Evolutionary conservation across 352 stramenopile genomes (phyloP), one percentile per base, ranked within the genome.

Genomic region (Phytophthora brassicae): DNA sequence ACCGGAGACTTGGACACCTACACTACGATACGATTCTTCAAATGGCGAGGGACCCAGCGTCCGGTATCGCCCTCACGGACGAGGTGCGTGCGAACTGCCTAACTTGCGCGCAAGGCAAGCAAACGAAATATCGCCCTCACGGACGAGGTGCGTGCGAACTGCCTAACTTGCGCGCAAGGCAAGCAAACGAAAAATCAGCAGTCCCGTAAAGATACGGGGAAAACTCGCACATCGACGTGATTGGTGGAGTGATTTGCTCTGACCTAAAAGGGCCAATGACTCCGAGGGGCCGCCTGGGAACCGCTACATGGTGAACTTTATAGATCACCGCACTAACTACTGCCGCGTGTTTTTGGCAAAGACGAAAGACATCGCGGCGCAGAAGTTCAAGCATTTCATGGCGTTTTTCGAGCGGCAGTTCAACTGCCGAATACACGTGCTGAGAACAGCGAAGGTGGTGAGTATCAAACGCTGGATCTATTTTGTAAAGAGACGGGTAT

Each of bases 381-480:
- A 36, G 39, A 38, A 50, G 42, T 60, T 51, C 41, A 41, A 60
- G 26, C 52, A 52, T 29, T 60, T 60, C 26, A 35, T 60, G 52
- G 52, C 31, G 3, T 60, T 45, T 16, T 60, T 51, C 22, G 52
- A 59, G 20, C 12, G 26, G 5, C 23, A 38, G 16, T 59, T 56
- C 33, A 46, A 56, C 33, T 46, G 49, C 49, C 49, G 49, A 3
- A 31, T 56, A 11, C 49, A 56, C 19, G 49, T 56, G 6, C 35
- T 46, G 29, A 16, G 49, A 13, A 56, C 54, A n/a, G 47, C 43
- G 49, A 52, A 2, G 68, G 63, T 22, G 62, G 51, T 0, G 68
- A 75, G 61, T 72, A 69, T 44, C 9, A 49, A 23, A 6, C 43
- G 1, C 43, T 67, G 4, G 64, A 72, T 14, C 47, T 76, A 0